phyloP scores from a whole-genome alignment of 177 flowering plant genomes.

The Tripterygium wilfordii region DNA sequence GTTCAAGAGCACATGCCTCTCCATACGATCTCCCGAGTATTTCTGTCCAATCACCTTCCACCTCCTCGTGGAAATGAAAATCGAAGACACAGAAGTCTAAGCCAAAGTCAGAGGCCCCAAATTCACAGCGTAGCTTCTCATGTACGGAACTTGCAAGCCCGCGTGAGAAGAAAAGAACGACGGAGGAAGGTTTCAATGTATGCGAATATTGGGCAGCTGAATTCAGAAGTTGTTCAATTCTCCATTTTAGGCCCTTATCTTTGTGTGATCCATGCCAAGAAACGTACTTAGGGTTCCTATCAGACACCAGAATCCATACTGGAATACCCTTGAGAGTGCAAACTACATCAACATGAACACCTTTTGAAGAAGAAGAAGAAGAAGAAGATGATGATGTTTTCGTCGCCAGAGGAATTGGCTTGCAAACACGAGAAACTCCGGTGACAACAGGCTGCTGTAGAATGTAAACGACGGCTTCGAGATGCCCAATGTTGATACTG shows the following conservation, averaged over 20 bases:
- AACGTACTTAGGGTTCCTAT: conserved; percentile 69
- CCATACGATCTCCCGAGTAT: conserved; percentile 36
- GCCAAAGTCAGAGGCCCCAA: conserved; percentile 42
- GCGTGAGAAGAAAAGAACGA: conserved; percentile 72
- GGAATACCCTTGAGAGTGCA: conserved; percentile 61
- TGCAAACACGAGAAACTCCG: conserved; percentile 87
- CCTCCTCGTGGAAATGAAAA: conserved; percentile 35
- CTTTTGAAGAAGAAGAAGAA: conserved; percentile 10
- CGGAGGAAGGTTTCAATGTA: conserved; percentile 49
- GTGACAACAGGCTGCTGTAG: conserved; percentile 61
- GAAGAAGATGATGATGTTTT: conserved; percentile 6
- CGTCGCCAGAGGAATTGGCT: conserved; percentile 39
- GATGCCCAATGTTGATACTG: conserved; percentile 38
- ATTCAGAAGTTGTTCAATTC: conserved; percentile 39
- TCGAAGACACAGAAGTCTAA: conserved; percentile 23
- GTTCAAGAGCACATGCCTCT: conserved; percentile 42
- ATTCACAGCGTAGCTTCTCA: conserved; percentile 37
- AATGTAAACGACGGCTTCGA: conserved; percentile 37
- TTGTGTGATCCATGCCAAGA: conserved; percentile 40
- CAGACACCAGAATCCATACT: conserved; percentile 52
- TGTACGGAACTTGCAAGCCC: conserved; percentile 34
- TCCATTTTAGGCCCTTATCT: conserved; percentile 48
- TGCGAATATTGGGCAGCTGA: conserved; percentile 48
- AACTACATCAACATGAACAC: conserved; percentile 67
- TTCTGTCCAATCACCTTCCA: conserved; percentile 56